Base-by-base conservation (phyloP, 352 stramenopile species). In the Globisporangium takayamanum region DNA sequence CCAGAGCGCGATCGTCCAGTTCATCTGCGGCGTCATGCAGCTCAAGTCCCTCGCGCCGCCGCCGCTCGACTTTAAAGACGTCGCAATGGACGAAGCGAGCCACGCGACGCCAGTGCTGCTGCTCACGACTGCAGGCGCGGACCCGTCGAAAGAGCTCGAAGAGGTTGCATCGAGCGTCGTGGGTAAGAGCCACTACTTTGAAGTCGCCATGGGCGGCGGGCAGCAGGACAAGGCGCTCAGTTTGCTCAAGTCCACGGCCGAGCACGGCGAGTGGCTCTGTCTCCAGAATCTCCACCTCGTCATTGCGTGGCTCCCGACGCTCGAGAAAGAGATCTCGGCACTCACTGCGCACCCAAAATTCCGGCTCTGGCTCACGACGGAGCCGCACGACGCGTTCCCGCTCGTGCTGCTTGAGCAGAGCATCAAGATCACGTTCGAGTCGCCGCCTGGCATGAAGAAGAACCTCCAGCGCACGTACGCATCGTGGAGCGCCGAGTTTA, bases 261-360 rank as follows among this genome's bases (percentile, higher is more conserved):
- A 95, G 58, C 72, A 88, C 46, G 95, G 94, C 30, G 82, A 96
- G 51, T 98, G 94, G 93, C 61, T 98, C 5, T 98, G 95, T 73
- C 74, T 98, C 0, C 97, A 98, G 67, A 98, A 98, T 64, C 68
- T 98, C 41, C 95, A 98, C 61, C 73, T 98, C 2, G 93, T 98
- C 6, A 73, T 97, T 37, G 84, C 85, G 1, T 98, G 94, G 92
- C 75, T 98, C 5, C 92, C 94, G 1, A 74, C 79, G 15, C 76
- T 98, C 5, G 91, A 98, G 57, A 98, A 98, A 53, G 78, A 87
- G 50, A 78, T 97, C 61, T 94, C 76, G 58, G 67, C 71, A 20
- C 64, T 95, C 5, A 72, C 66, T 7, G 55, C 83, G 0, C 83
- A 94, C 57, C 69, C 78, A 50, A 90, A 94, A 64, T 98, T 98